These are phyloP conservation scores for Colletotrichum kahawae DNA, from an alignment of 2,329 filamentous ascomycete genomes.

Conservation along the genomic window DNA sequence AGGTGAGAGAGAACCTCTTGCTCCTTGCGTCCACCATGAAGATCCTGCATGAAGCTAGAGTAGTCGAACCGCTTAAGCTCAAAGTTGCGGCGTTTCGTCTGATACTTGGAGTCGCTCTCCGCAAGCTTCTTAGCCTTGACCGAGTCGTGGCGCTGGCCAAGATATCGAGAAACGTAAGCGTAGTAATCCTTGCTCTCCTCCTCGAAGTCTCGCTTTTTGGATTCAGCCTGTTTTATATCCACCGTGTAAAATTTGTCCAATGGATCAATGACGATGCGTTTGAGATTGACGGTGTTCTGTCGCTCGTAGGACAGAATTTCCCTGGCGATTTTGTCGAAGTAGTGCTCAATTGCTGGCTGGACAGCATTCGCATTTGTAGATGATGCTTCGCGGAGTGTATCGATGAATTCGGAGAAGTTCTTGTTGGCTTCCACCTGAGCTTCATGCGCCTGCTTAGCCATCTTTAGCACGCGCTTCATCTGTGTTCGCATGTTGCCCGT, in stretches of 20 bases:
- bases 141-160: conserved; percentile 95
- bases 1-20: conserved; percentile 95
- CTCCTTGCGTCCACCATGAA: conserved; percentile 98
- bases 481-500: conserved; percentile 91
- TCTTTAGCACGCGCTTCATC: conserved; percentile 96
- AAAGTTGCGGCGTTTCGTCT: conserved; percentile 90
- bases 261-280: conserved; percentile 94
- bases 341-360: conserved; percentile 95
- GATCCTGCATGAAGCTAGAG: conserved; percentile 97
- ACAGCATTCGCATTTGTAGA: conserved; percentile 94
- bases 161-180: conserved; percentile 89
- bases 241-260: conserved; percentile 89
- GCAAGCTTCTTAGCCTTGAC: conserved; percentile 96
- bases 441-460: conserved; percentile 84
- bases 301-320: conserved; percentile 89
- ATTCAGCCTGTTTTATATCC: conserved; percentile 97
- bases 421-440: conserved; percentile 87
- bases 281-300: conserved; percentile 82
- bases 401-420: conserved; percentile 80
- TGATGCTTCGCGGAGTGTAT: conserved; percentile 85
- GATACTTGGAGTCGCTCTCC: conserved; percentile 96
- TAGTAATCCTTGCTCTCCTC: conserved; percentile 99
- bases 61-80: conserved; percentile 98
- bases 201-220: conserved; percentile 97
- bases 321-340: conserved; percentile 94